A percentile compares a stretch with the other conserved stretches of the same genome.
Evolutionary conservation across 2,329 filamentous ascomycete species (phyloP).

Genomic region (Elsinoe necatrix): DNA sequence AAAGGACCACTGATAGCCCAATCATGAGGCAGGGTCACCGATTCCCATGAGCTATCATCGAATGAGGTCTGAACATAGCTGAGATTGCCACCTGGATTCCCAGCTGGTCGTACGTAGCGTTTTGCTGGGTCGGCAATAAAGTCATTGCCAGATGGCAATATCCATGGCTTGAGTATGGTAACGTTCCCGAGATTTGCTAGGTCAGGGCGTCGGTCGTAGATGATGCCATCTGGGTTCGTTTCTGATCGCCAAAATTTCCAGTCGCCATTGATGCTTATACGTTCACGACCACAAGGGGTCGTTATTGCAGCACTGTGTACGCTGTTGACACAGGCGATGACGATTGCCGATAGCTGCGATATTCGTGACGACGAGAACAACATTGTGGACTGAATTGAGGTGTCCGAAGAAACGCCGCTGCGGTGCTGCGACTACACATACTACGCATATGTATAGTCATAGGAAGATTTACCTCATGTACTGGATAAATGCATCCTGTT

Average conservation of each 20-base stretch:
- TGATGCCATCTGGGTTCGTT: slow-evolving; percentile 32
- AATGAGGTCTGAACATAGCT: slow-evolving; percentile 30
- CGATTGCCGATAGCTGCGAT: not conserved
- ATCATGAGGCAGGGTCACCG: slow-evolving; percentile 40
- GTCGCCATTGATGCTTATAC: slow-evolving; percentile 30
- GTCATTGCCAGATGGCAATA: slow-evolving; percentile 36
- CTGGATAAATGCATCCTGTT: not conserved
- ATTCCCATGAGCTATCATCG: slow-evolving; percentile 37
- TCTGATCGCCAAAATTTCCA: slow-evolving; percentile 35
- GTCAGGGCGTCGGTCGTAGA: slow-evolving; percentile 26
- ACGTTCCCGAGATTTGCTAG: slow-evolving; percentile 18
- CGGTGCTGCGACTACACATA: not conserved
- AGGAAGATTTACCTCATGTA: not conserved
- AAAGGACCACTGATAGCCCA: slow-evolving; percentile 45
- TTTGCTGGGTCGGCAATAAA: slow-evolving; percentile 30
- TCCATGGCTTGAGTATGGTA: slow-evolving; percentile 34
- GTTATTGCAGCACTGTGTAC: not conserved
- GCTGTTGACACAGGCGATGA: not conserved
- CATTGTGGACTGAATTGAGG: not conserved
- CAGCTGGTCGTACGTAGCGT: slow-evolving; percentile 29
- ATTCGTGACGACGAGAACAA: not conserved
- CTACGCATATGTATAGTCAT: not conserved
- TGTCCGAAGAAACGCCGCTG: not conserved
- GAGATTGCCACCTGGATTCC: slow-evolving; percentile 27
- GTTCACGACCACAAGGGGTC: slow-evolving; percentile 14